Evolutionary conservation across 1,284 basidiomycete genomes (phyloP).

Genomic region (Malassezia obtusa): DNA sequence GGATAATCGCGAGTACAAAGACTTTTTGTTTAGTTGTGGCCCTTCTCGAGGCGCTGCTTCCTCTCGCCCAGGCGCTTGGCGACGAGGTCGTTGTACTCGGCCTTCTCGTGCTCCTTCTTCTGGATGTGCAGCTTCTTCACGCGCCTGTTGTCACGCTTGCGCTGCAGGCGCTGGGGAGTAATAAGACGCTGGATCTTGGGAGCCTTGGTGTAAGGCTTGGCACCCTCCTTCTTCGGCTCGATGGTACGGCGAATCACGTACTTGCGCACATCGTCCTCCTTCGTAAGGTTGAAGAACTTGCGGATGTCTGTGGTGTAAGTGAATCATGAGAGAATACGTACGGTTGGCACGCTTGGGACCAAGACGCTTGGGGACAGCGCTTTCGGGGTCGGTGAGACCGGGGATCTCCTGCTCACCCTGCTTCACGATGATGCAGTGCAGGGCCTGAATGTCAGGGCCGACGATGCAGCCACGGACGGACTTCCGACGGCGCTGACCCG

Average conservation of each 20-base stretch:
- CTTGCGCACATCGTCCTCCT: constrained; percentile 96
- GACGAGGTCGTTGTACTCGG: constrained; percentile 66
- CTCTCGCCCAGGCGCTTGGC: constrained; percentile 85
- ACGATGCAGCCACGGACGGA: constrained; percentile 94
- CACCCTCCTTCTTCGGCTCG: constrained; percentile 79
- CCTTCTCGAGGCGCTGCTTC: constrained; percentile 53
- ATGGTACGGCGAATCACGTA: constrained; percentile 78
- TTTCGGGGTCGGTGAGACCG: constrained; percentile 70
- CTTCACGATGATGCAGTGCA: constrained; percentile 90
- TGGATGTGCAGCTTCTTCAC: constrained; percentile 82
- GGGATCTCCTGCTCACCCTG: constrained; percentile 87
- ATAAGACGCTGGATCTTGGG: constrained; percentile 63
- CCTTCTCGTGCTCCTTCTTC: constrained; percentile 85
- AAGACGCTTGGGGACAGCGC: constrained; percentile 83
- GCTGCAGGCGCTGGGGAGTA: constrained; percentile 87
- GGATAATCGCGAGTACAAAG: not conserved
- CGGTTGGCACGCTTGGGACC: constrained; percentile 63
- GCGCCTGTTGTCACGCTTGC: constrained; percentile 81
- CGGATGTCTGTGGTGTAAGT: constrained; percentile 58
- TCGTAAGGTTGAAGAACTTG: constrained; percentile 93
- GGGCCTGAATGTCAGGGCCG: constrained; percentile 87
- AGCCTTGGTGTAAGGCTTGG: constrained; percentile 97
- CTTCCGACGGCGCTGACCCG: constrained; percentile 95
- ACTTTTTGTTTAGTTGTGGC: not conserved
- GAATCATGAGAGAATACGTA: constrained; percentile 5